These are phyloP conservation scores for Aspergillus egyptiacus DNA, from an alignment of 495 filamentous ascomycete genomes.

Conservation along the genomic window DNA sequence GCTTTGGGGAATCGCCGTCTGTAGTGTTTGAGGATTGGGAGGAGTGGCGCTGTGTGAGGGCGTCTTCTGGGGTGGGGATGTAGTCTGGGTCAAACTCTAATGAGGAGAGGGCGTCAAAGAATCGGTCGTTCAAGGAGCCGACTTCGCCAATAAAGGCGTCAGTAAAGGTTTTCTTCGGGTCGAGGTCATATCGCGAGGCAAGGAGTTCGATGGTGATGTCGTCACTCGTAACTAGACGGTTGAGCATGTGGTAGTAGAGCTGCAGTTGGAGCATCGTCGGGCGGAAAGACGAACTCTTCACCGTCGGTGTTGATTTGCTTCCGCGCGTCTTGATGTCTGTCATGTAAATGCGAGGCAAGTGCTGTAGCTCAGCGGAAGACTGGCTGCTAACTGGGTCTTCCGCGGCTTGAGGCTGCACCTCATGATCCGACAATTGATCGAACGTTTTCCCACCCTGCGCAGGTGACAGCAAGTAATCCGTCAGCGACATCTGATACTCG, in stretches of 20 bases:
- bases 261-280: conserved; percentile 82
- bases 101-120: conserved; percentile 35
- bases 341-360: conserved; percentile 56
- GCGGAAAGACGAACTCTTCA: conserved; percentile 58
- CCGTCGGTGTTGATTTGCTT: conserved; percentile 53
- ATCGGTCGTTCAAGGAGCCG: conserved; percentile 58
- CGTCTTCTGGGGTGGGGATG: conserved; percentile 28
- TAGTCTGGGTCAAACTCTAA: conserved; percentile 28
- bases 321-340: conserved; percentile 84
- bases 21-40: conserved; percentile 7
- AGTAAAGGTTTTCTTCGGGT: conserved; percentile 59
- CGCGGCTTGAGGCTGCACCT: background rate
- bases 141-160: conserved; percentile 79
- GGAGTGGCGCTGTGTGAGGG: background rate
- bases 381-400: conserved; percentile 17
- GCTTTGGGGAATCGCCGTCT: background rate
- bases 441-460: conserved; percentile 35
- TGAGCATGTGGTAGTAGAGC: conserved; percentile 83
- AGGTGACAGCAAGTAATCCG: conserved; percentile 43
- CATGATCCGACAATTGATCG: conserved; percentile 22
- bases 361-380: conserved; percentile 21
- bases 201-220: conserved; percentile 60
- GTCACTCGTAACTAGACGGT: conserved; percentile 61
- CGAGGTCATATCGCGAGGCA: conserved; percentile 62
- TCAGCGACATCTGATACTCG: conserved; percentile 50